Evolutionary conservation across 2,329 filamentous ascomycete species (phyloP).

Genomic region (Pseudocercospora fuligena): DNA sequence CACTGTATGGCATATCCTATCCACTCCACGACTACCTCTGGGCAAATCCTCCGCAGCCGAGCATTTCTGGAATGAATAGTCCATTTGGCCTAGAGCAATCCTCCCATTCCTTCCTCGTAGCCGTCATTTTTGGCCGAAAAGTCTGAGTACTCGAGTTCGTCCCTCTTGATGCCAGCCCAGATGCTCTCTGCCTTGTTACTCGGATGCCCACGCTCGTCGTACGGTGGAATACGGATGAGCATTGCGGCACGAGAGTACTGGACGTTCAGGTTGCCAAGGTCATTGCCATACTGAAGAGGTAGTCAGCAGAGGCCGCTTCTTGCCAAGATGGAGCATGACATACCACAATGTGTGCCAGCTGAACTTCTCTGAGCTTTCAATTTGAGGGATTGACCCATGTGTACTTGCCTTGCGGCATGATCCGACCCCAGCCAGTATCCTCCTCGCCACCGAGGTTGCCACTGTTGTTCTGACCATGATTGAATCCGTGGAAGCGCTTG

Average conservation of each 20-base stretch:
- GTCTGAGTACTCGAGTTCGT: neutral
- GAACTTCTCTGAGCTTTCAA: neutral
- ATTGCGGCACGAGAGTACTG: conserved; percentile 15
- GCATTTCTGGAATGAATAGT: too few relatives aligned
- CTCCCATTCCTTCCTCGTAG: neutral
- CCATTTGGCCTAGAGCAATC: neutral
- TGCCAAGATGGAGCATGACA: neutral
- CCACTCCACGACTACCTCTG: too few relatives aligned
- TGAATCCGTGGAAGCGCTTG: neutral
- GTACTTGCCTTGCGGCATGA: neutral
- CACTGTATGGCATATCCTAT: too few relatives aligned
- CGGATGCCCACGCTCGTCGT: neutral
- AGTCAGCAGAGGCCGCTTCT: neutral
- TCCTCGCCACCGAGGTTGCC: neutral
- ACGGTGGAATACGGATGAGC: conserved; percentile 14
- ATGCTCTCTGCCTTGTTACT: neutral
- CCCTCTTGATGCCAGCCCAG: neutral
- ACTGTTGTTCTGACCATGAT: neutral
- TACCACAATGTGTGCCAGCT: conserved; percentile 9
- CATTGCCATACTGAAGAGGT: conserved; percentile 5
- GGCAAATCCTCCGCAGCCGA: too few relatives aligned
- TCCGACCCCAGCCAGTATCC: neutral
- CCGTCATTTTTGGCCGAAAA: neutral
- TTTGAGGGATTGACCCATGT: conserved; percentile 3
- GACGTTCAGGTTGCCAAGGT: conserved; percentile 1